phyloP scores from a whole-genome alignment of 495 filamentous ascomycete species.

The Evernia prunastri region DNA sequence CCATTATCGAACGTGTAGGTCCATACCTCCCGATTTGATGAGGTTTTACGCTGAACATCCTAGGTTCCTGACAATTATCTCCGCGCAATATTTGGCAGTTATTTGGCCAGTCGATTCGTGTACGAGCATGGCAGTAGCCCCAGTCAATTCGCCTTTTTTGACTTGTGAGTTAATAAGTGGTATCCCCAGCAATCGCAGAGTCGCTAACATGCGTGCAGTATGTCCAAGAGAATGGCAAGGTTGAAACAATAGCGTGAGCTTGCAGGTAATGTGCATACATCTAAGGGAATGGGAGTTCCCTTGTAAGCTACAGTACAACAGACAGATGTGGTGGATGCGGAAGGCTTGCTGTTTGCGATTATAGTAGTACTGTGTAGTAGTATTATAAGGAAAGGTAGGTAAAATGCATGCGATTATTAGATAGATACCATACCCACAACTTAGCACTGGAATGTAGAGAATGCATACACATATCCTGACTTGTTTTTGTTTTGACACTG shows the following conservation, averaged over 20 bases:
- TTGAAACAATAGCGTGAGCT: constrained; percentile 12
- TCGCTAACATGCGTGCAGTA: constrained; percentile 36
- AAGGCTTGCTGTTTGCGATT: constrained; percentile 5
- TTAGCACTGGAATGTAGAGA: constrained; percentile 14
- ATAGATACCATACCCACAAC: constrained; percentile 11
- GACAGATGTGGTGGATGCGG: not conserved
- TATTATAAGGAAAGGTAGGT: not conserved
- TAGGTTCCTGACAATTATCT: constrained; percentile 89
- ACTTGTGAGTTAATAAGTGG: constrained; percentile 76
- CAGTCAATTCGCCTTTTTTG: constrained; percentile 96
- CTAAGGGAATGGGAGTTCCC: not conserved
- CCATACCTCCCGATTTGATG: not conserved
- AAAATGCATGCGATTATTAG: constrained; percentile 4
- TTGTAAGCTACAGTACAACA: constrained; percentile 13
- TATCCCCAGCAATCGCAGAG: not conserved
- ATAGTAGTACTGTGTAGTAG: too few relatives aligned
- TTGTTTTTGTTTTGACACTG: constrained; percentile 18
- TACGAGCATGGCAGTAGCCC: constrained; percentile 89
- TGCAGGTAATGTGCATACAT: not conserved
- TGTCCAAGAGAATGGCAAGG: constrained; percentile 47
- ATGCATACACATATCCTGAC: not conserved
- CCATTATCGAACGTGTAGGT: constrained; percentile 70
- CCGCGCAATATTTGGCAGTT: constrained; percentile 90
- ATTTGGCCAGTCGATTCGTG: constrained; percentile 89
- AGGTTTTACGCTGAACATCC: constrained; percentile 25